A percentile compares a stretch with the other conserved stretches of the same genome.
These are phyloP conservation scores for Phytophthora fragariae DNA, from an alignment of 352 stramenopile genomes.

Conservation along the genomic window DNA sequence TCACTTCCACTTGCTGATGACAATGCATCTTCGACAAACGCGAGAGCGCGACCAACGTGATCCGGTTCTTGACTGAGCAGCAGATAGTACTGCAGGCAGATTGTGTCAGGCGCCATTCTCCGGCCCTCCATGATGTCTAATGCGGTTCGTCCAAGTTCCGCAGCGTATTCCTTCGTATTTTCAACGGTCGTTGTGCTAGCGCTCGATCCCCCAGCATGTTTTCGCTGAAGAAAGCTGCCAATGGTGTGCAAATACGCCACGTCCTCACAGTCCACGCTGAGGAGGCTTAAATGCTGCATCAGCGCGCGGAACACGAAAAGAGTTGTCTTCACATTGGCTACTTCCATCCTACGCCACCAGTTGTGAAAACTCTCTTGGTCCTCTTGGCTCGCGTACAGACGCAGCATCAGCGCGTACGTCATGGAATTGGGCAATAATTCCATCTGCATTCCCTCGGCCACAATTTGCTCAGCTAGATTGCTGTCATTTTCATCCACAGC, in stretches of 20 bases:
- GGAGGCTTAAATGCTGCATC: slow-evolving; percentile 49
- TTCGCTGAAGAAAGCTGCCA: slow-evolving; percentile 37
- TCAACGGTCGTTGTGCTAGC: slow-evolving; percentile 1
- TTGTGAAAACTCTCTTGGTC: slow-evolving; percentile 53
- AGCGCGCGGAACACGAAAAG: slow-evolving; percentile 66
- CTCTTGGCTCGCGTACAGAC: slow-evolving; percentile 58
- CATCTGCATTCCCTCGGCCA: slow-evolving; percentile 50
- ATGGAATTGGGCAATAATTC: slow-evolving; percentile 65
- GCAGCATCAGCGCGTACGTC: slow-evolving; percentile 79
- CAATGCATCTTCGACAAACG: slow-evolving; percentile 47
- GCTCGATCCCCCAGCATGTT: not conserved
- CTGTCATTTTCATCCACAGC: slow-evolving; percentile 61
- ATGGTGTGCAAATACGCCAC: slow-evolving; percentile 39
- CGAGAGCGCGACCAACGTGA: slow-evolving; percentile 46
- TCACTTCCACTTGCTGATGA: slow-evolving; percentile 10
- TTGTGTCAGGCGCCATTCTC: slow-evolving; percentile 44
- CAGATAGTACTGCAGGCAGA: slow-evolving; percentile 57
- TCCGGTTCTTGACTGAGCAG: slow-evolving; percentile 44
- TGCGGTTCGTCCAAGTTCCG: slow-evolving; percentile 33
- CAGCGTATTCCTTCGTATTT: slow-evolving; percentile 21
- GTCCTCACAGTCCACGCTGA: slow-evolving; percentile 41
- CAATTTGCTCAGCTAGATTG: slow-evolving; percentile 61
- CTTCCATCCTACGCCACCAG: slow-evolving; percentile 61
- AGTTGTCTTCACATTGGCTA: slow-evolving; percentile 51
- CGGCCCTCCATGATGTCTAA: slow-evolving; percentile 49